These are phyloP conservation scores for Aspergillus tanneri DNA, from an alignment of 2,329 filamentous ascomycete species.

Conservation along the genomic window DNA sequence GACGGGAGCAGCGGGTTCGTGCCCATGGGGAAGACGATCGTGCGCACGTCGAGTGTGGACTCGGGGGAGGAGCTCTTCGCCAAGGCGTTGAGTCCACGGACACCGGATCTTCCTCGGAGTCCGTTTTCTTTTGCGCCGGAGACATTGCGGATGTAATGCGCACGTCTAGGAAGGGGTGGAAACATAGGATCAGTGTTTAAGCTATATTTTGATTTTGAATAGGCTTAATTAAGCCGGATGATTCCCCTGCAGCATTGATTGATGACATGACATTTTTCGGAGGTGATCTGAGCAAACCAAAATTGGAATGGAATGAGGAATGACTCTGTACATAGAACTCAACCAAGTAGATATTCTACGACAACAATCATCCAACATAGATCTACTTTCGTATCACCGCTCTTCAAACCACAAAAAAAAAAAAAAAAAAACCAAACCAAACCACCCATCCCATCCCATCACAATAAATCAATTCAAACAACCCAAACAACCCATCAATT, in stretches of 20 bases:
- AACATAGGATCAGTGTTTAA: not conserved
- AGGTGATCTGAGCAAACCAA: too few species aligned
- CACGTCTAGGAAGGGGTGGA: not conserved
- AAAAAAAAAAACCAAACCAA: not conserved
- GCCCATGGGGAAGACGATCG: conserved; percentile 35
- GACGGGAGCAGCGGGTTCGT: conserved; percentile 27
- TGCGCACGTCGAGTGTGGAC: conserved; percentile 44
- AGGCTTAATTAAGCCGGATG: not conserved
- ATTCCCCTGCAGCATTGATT: not conserved
- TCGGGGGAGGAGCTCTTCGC: conserved; percentile 83
- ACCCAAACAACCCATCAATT: not conserved
- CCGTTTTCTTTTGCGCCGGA: conserved; percentile 66
- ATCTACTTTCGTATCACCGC: not conserved
- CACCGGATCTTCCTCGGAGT: conserved; percentile 80
- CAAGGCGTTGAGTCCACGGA: conserved; percentile 79
- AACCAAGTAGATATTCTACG: too few species aligned
- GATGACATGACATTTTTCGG: too few species aligned
- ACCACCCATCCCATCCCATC: not conserved
- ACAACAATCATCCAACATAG: not conserved
- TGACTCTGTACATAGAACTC: too few species aligned
- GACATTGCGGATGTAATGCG: conserved; percentile 16
- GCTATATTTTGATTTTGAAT: not conserved
- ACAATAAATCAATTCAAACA: not conserved
- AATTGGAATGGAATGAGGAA: too few species aligned
- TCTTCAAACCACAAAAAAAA: not conserved